These are phyloP conservation scores for Rubroshorea leprosula DNA, from an alignment of 345 rosid genomes.

Conservation along the genomic window DNA sequence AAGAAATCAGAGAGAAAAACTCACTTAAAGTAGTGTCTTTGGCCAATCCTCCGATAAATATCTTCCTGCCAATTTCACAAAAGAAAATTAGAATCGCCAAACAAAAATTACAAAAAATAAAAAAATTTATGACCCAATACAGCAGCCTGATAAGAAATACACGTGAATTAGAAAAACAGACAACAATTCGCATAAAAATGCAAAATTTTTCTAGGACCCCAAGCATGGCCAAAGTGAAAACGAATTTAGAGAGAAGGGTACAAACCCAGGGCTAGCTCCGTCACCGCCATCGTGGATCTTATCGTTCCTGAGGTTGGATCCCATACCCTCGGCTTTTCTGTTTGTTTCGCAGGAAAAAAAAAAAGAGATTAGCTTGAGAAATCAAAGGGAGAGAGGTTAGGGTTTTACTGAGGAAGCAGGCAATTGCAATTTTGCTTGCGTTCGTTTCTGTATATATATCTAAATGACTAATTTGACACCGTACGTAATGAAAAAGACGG, in stretches of 20 bases:
- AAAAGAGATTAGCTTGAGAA: conserved; percentile 2
- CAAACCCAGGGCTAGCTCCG: conserved; percentile 83
- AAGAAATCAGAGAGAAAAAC: not conserved
- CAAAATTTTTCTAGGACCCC: not conserved
- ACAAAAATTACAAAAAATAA: not conserved
- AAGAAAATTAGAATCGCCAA: not conserved
- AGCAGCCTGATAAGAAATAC: not conserved
- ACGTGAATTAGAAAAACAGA: not conserved
- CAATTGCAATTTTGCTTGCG: not conserved
- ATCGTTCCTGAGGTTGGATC: conserved; percentile 46
- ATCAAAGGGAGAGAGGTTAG: conserved; percentile 15
- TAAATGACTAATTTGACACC: conserved; percentile 13
- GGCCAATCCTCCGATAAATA: conserved; percentile 82
- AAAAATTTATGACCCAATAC: too few species aligned
- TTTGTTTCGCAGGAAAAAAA: not conserved
- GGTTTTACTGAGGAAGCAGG: not conserved
- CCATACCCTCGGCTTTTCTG: conserved; percentile 30
- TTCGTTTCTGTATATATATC: too few species aligned
- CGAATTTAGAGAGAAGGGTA: conserved; percentile 5
- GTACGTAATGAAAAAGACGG: too few species aligned
- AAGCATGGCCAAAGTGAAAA: not conserved
- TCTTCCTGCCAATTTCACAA: conserved; percentile 46
- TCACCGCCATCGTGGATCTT: conserved; percentile 56
- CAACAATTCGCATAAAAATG: not conserved
- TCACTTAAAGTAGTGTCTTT: conserved; percentile 64